A percentile compares a stretch with the other conserved stretches of the same genome.
Evolutionary conservation across 2,329 filamentous ascomycete species (phyloP).

Genomic region (Zasmidium cellare): DNA sequence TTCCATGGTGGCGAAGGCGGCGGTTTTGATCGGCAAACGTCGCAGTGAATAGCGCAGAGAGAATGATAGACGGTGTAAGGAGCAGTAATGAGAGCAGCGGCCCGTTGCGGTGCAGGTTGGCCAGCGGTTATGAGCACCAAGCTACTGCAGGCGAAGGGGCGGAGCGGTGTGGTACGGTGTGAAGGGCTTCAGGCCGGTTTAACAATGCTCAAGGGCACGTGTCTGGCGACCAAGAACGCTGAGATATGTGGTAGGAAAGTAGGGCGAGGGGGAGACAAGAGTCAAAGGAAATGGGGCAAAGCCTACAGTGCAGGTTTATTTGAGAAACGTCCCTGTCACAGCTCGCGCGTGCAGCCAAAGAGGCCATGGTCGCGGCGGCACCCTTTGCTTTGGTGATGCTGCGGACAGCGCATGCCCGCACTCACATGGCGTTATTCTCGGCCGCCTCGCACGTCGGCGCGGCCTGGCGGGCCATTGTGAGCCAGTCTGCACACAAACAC

Average conservation of each 20-base stretch:
- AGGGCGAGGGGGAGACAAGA: conserved; percentile 9
- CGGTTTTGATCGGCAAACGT: conserved; percentile 4
- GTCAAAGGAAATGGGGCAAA: conserved; percentile 16
- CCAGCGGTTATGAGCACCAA: conserved; percentile 16
- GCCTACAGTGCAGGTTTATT: conserved; percentile 26
- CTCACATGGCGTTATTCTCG: conserved; percentile 27
- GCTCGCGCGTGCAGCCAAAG: conserved; percentile 24
- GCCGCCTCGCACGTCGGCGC: conserved; percentile 17
- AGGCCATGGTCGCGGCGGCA: conserved; percentile 29
- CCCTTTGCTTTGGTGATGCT: conserved; percentile 25
- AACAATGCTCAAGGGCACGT: conserved; percentile 17
- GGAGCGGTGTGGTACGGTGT: conserved; percentile 26
- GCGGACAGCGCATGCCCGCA: conserved; percentile 27
- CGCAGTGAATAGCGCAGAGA: not conserved
- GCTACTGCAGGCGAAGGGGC: conserved; percentile 16
- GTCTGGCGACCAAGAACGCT: conserved; percentile 8
- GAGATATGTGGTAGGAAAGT: conserved; percentile 2
- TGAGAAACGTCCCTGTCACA: conserved; percentile 26
- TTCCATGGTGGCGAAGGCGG: conserved; percentile 13
- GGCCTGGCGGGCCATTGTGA: conserved; percentile 21
- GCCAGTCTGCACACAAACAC: conserved; percentile 25
- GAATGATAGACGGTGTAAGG: not conserved
- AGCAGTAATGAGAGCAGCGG: not conserved
- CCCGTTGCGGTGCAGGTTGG: not conserved
- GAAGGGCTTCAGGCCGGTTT: conserved; percentile 19